Evolutionary conservation across 176 grass and related monocot species (phyloP).

Genomic region (Aegilops sharonensis): DNA sequence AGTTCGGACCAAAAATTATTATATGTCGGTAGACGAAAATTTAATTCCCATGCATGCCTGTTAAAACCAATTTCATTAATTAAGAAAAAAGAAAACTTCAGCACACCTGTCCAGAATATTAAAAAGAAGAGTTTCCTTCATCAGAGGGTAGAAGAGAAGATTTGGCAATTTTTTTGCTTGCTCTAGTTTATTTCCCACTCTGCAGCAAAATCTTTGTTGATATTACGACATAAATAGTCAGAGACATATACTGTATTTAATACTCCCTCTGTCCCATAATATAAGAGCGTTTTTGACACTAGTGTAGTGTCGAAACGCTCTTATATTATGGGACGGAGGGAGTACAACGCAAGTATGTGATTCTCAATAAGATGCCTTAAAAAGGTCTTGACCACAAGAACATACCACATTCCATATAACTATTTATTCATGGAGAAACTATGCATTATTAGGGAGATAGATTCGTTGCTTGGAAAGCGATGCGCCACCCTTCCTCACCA

Average conservation of each 20-base stretch:
- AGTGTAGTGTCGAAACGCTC: too few relatives aligned
- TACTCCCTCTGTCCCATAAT: too few relatives aligned
- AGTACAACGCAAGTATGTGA: background rate
- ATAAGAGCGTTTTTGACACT: too few relatives aligned
- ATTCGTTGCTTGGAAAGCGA: slow-evolving; percentile 18
- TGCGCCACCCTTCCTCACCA: background rate
- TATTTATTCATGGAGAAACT: background rate
- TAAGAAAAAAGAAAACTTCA: background rate
- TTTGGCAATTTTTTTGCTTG: background rate
- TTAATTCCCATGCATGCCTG: too few relatives aligned
- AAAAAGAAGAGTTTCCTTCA: too few relatives aligned
- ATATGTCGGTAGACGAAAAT: background rate
- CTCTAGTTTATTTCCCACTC: background rate
- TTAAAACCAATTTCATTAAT: background rate
- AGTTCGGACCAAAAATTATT: background rate
- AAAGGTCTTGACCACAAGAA: background rate
- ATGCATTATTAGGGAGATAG: background rate
- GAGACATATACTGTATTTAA: background rate
- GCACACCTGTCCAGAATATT: background rate
- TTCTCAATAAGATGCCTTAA: background rate
- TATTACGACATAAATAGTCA: background rate
- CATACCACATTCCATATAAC: background rate
- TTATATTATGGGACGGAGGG: too few relatives aligned
- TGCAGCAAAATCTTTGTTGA: background rate
- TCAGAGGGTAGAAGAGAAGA: background rate